Base-by-base conservation (phyloP, 768 basidiomycete species). In the Pleurotus platypus region DNA sequence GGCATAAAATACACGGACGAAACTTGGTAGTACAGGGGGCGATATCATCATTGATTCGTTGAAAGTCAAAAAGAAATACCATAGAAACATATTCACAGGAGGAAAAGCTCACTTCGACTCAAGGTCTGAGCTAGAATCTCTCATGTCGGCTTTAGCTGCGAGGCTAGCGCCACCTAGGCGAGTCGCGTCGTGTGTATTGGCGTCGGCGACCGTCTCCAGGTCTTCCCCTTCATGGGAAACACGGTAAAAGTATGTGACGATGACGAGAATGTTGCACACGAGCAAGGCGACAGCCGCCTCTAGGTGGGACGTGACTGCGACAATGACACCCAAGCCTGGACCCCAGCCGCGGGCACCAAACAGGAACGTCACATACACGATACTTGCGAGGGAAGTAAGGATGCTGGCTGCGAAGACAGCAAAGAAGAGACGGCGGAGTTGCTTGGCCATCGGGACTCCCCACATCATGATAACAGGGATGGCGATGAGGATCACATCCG, bases 401-500 rank as follows among this genome's bases (percentile, higher is more conserved):
- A 47, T 46, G 53, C 58, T 58, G 9, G 58, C 35, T 7, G 58
- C 37, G 58, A 60, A 60, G 11, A 56, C 27, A 6, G 55, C n/a
- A 22, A 57, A 27, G 55, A 60, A 42, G 15, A 60, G 46, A 13
- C 58, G 58, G 38, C 58, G 58, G 22, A 48, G 48, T n/a, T 20
- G 46, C 45, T 43, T 27, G 46, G 37, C 27, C 27, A 60, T 57
- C 22, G 49, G 57, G 37, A 39, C 16, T 27, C 47, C 37, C 56
- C 56, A 60, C n/a, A 60, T 46, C 47, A 49, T 56, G 13, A 48
- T 42, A n/a, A 60, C n/a, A 12, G 58, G 58, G 20, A 57, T 35
- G 24, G 45, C 9, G 18, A 57, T 43, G 22, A 60, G 58, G 13
- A 60, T 26, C 18, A 56, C 27, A 27, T 60, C 58, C 46, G 58